Conservation (phyloP, 352 stramenopile species). For the Pythium aristosporum region DNA sequence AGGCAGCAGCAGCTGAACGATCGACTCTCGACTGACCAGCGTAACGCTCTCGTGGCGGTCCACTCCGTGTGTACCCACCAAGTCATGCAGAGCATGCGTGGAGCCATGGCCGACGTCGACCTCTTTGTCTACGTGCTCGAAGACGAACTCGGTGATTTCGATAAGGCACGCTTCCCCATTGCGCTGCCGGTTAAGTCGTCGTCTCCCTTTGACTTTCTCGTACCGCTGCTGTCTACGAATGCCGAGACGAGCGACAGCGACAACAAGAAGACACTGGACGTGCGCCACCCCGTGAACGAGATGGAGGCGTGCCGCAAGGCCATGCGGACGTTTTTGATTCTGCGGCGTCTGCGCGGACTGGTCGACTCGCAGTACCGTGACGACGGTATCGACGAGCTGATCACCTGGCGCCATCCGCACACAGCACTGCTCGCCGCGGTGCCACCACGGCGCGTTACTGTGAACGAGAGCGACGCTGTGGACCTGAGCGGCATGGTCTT, state of each 20-base stretch:
- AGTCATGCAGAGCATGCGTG: slow-evolving; percentile 85
- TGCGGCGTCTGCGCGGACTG: slow-evolving; percentile 54
- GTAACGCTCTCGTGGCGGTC: slow-evolving; percentile 42
- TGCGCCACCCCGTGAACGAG: slow-evolving; percentile 59
- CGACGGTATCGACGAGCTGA: slow-evolving; percentile 55
- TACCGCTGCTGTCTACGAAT: slow-evolving; percentile 35
- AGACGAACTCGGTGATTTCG: slow-evolving; percentile 59
- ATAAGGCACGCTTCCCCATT: slow-evolving; percentile 47
- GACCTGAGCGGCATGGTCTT: slow-evolving; percentile 61
- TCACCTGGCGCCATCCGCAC: slow-evolving; percentile 57
- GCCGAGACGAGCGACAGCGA: slow-evolving; percentile 18
- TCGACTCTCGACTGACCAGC: slow-evolving; percentile 18
- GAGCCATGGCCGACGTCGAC: slow-evolving; percentile 73
- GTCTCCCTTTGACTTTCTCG: slow-evolving; percentile 66
- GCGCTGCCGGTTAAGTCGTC: slow-evolving; percentile 56
- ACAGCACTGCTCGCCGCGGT: slow-evolving; percentile 42
- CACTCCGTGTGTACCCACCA: slow-evolving; percentile 67
- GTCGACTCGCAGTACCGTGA: slow-evolving; percentile 43
- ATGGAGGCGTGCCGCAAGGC: slow-evolving; percentile 72
- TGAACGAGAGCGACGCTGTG: slow-evolving; percentile 20
- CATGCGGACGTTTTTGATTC: slow-evolving; percentile 64
- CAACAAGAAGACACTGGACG: slow-evolving; percentile 34
- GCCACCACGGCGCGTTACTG: slow-evolving; percentile 19
- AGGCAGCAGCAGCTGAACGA: slow-evolving; percentile 4
- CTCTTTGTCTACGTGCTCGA: slow-evolving; percentile 82